Percentiles rank a stretch among this genome's conserved stretches.
These are phyloP conservation scores for Hortiboletus campestris DNA, from an alignment of 768 basidiomycete genomes.

Conservation along the genomic window DNA sequence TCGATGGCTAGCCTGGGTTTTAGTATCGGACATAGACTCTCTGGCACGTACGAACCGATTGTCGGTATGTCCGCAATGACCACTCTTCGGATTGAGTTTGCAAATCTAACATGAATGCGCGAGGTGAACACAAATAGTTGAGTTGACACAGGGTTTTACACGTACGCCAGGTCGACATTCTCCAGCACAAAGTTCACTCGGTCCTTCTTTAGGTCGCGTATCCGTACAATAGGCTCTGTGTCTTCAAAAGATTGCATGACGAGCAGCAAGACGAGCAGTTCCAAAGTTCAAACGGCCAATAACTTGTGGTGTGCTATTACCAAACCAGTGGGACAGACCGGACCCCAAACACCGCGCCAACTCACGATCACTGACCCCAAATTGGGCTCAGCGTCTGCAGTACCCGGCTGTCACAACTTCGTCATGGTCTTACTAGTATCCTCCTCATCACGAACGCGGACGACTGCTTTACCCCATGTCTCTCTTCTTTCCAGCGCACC, in stretches of 20 bases:
- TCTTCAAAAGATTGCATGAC: slow-evolving; percentile 38
- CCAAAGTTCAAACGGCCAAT: neutral
- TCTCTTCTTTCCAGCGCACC: slow-evolving; percentile 73
- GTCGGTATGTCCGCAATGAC: slow-evolving; percentile 98
- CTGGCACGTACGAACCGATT: slow-evolving; percentile 60
- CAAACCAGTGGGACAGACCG: neutral
- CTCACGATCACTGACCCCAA: too few species aligned
- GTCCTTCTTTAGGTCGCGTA: slow-evolving; percentile 82
- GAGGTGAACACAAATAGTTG: slow-evolving; percentile 5
- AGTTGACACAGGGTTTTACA: slow-evolving; percentile 5
- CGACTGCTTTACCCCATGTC: slow-evolving; percentile 91
- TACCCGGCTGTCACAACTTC: slow-evolving; percentile 46
- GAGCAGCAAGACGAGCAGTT: slow-evolving; percentile 26
- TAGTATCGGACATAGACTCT: slow-evolving; percentile 1
- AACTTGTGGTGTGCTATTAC: neutral
- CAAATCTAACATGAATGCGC: slow-evolving; percentile 58
- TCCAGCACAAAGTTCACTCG: slow-evolving; percentile 89
- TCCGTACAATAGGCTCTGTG: slow-evolving; percentile 69
- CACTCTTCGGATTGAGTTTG: slow-evolving; percentile 90
- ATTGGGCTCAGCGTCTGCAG: too few species aligned
- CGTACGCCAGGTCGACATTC: slow-evolving; percentile 95
- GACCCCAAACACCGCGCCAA: slow-evolving; percentile 25
- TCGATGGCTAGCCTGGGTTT: slow-evolving; percentile 72
- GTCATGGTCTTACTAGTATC: slow-evolving; percentile 24
- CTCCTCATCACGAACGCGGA: slow-evolving; percentile 58